Percentiles rank a stretch among this genome's conserved stretches.
These are phyloP conservation scores for Jaminaea rosea DNA, from an alignment of 1,284 basidiomycete species.

Conservation along the genomic window DNA sequence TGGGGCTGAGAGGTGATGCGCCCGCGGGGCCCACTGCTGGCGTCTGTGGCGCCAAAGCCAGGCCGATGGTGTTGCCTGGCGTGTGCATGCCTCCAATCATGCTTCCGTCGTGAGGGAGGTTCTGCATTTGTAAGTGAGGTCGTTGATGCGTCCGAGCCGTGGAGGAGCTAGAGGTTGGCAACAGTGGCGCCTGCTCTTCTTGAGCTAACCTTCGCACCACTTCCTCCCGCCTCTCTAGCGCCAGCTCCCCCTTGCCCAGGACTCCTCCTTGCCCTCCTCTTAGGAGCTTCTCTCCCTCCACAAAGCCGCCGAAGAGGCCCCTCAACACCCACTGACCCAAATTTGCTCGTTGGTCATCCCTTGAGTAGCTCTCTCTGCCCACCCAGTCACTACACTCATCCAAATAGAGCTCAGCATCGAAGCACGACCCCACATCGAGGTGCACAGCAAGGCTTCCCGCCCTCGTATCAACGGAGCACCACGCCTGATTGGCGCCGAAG, in stretches of 20 bases:
- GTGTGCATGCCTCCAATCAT: slow-evolving; percentile 6
- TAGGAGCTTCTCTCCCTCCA: slow-evolving; percentile 29
- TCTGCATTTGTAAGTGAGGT: too few species aligned
- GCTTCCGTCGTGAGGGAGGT: not conserved
- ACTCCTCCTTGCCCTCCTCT: slow-evolving; percentile 29
- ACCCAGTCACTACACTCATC: slow-evolving; percentile 66
- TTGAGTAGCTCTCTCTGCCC: slow-evolving; percentile 46
- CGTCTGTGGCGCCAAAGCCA: slow-evolving; percentile 27
- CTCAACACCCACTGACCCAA: slow-evolving; percentile 43
- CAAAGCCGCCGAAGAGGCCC: slow-evolving; percentile 41
- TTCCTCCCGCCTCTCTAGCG: slow-evolving; percentile 4
- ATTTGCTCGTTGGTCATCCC: slow-evolving; percentile 58
- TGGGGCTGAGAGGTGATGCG: slow-evolving; percentile 11
- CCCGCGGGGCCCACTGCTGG: slow-evolving; percentile 20
- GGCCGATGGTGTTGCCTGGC: slow-evolving; percentile 29
- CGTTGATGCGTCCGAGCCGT: too few species aligned
- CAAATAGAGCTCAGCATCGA: slow-evolving; percentile 88
- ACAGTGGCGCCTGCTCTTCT: too few species aligned
- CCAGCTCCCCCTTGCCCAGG: not conserved
- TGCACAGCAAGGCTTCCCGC: slow-evolving; percentile 80
- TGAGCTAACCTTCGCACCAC: too few species aligned
- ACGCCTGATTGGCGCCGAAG: slow-evolving; percentile 71
- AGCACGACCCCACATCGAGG: slow-evolving; percentile 68
- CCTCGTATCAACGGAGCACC: slow-evolving; percentile 83
- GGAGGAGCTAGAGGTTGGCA: too few species aligned